Percentiles rank a stretch among this genome's conserved stretches.
These are phyloP conservation scores for Babesia gibsoni DNA, from an alignment of 169 alveolate genomes.

Conservation along the genomic window DNA sequence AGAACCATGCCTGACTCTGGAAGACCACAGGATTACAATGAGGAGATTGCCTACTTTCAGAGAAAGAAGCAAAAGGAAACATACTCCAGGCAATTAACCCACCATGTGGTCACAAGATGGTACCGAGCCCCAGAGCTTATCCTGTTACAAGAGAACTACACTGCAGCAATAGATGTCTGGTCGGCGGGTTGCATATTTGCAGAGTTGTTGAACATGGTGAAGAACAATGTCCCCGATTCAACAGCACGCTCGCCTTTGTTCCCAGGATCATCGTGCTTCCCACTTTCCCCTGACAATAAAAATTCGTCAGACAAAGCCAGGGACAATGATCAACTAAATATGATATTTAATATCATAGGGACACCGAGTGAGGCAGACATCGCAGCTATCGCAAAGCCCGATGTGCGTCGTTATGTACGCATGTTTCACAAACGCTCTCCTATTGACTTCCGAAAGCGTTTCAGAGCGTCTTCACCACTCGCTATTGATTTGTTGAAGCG, in stretches of 20 bases:
- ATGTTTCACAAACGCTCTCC: slow-evolving; percentile 77
- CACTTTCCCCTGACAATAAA: slow-evolving; percentile 91
- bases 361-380: slow-evolving; percentile 95
- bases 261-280: slow-evolving; percentile 96
- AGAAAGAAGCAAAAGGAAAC: slow-evolving; percentile 57
- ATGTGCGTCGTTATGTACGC: slow-evolving; percentile 80
- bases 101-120: slow-evolving; percentile 99
- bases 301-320: slow-evolving; percentile 80
- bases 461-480: slow-evolving; percentile 84
- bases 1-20: slow-evolving; percentile 10
- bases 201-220: slow-evolving; percentile 91
- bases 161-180: slow-evolving; percentile 98
- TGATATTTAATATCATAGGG: slow-evolving; percentile 94
- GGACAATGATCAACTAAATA: slow-evolving; percentile 92
- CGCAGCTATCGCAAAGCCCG: slow-evolving; percentile 83
- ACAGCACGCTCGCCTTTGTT: slow-evolving; percentile 94
- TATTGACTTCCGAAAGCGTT: slow-evolving; percentile 73
- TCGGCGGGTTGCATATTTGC: slow-evolving; percentile 96
- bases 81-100: slow-evolving; percentile 92
- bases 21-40: slow-evolving; percentile 29
- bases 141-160: slow-evolving; percentile 93
- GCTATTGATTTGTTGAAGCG: slow-evolving; percentile 87
- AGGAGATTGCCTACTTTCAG: slow-evolving; percentile 34
- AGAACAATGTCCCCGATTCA: slow-evolving; percentile 89
- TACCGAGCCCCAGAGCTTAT: slow-evolving; percentile 99